These are phyloP conservation scores for Ogataea paradorogensis DNA, from an alignment of 805 yeast genomes.

Conservation along the genomic window DNA sequence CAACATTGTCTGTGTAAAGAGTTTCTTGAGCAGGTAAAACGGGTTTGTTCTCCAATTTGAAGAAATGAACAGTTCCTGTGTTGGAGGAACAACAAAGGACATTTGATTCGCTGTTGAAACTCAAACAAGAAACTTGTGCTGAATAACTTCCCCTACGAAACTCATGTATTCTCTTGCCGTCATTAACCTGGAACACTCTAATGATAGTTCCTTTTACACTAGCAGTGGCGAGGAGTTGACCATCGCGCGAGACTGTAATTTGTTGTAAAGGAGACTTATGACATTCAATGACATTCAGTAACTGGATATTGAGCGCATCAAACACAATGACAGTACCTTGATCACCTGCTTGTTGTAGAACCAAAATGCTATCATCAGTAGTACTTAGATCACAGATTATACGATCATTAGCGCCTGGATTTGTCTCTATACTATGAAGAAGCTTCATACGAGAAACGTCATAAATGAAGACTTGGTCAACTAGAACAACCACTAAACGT, in stretches of 20 bases:
- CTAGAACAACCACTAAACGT: constrained; percentile 70
- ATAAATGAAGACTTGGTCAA: constrained; percentile 81
- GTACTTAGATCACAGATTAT: constrained; percentile 34
- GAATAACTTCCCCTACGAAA: constrained; percentile 86
- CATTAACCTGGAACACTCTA: constrained; percentile 68
- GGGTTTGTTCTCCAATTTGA: constrained; percentile 32
- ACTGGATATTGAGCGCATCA: constrained; percentile 71
- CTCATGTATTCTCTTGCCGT: constrained; percentile 63
- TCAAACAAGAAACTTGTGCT: constrained; percentile 71
- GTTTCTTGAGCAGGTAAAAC: not conserved
- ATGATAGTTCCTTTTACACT: constrained; percentile 88
- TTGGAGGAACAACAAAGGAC: constrained; percentile 82
- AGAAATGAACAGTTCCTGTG: constrained; percentile 90
- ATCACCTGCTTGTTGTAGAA: constrained; percentile 43
- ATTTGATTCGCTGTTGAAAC: constrained; percentile 67
- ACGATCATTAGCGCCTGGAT: constrained; percentile 27
- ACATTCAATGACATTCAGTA: constrained; percentile 79
- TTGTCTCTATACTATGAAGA: constrained; percentile 63
- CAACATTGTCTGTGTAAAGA: constrained; percentile 4
- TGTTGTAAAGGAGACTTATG: constrained; percentile 76
- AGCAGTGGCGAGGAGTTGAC: constrained; percentile 81
- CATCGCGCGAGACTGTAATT: constrained; percentile 68
- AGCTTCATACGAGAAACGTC: constrained; percentile 89
- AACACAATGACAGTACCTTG: constrained; percentile 75
- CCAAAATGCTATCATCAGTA: constrained; percentile 47